Base-by-base conservation (phyloP, 305 asterid species). In the Rubia peregrina region DNA sequence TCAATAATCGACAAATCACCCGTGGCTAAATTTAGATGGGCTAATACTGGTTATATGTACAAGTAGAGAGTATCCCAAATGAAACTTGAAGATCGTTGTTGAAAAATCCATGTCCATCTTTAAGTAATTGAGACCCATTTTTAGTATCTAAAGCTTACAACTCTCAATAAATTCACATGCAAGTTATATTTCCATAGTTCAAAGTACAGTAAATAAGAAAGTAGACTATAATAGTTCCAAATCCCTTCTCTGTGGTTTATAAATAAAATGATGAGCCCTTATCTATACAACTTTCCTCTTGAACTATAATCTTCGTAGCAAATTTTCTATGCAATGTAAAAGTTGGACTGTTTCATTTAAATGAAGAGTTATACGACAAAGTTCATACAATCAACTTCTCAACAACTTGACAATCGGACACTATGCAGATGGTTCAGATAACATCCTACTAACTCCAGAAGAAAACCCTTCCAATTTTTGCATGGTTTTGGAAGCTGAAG, bases 401-500 rank as follows among this genome's bases (percentile, higher is more conserved):
- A 49, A 16, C 21, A 49, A 16, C 17, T 13, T 14, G 56, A 49
- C 56, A 49, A 49, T 43, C 3, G 2, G 13, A 43, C 48, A 7
- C 48, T 10, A 3, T 2, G 11, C 1, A 43, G 13, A 12, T 7
- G 13, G 13, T 43, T 43, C 11, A 43, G 49, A 49, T 49, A 48
- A 48, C 8, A 49, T 49, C 56, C 49, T n/a, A 38, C 41, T 5
- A 6, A 38, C 41, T 38, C 41, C 0, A 53, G 24, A 53, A 53
- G 26, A n/a, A 53, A 53, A 7, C 0, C 41, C 41, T 38, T 38
- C 51, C 51, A 46, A 46, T 17, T 26, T 56, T n/a, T 70, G 53
- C 69, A 42, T 63, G 64, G 43, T 51, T 61, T 51, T 48, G 13
- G 69, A 42, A 61, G 40, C 73, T 67, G 8, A 19, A 61, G 0